Base-by-base conservation (phyloP, 805 yeast species). In the Candida sonorensis region DNA sequence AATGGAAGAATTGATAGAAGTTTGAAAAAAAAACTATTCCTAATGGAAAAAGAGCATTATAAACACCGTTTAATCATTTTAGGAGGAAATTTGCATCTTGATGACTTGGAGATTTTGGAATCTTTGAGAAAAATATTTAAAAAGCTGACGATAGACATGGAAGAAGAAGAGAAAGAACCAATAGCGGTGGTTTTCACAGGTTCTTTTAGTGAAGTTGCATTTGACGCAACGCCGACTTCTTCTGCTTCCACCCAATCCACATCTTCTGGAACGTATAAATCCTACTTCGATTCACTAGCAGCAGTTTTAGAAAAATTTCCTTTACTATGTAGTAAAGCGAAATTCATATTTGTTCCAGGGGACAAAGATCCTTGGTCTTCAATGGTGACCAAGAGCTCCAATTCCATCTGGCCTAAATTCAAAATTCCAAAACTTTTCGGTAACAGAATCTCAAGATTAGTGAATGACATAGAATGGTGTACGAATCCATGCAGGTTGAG, bases 311-410 rank as follows among this genome's bases (percentile, higher is more conserved):
- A 78, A 8, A 64, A 69, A 29, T 82, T 62, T 44, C 81, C 85
- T 0, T 50, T 54, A 4, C 56, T 86, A 6, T 59, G 76, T 10
- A 50, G 60, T 7, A 50, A 59, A 6, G 67, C 81, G 18, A 76
- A 80, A 31, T 55, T 92, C 18, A 59, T 86, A 1, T 72, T 92
- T 37, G 62, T 90, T 1, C 97, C 97, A 0, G 97, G 98, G 1
- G 74, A 75, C 26, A 82, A 85, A 44, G 99, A 92, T 57, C 96
- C 96, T 0, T 92, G 97, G 97, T 77, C 78, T 22, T 73, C 92
- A 1, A 64, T 78, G 34, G 71, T 69, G 29, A 69, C 82, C 1
- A 65, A 79, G 30, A 87, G 90, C 4, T 64, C 77, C 0, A 55
- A 67, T 27, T 57, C 72, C 1, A 41, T 68, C 7, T 77, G 85